Percentiles rank a stretch among this genome's conserved stretches.
Evolutionary conservation across 768 basidiomycete species (phyloP).

Genomic region (Coprinellus micaceus): DNA sequence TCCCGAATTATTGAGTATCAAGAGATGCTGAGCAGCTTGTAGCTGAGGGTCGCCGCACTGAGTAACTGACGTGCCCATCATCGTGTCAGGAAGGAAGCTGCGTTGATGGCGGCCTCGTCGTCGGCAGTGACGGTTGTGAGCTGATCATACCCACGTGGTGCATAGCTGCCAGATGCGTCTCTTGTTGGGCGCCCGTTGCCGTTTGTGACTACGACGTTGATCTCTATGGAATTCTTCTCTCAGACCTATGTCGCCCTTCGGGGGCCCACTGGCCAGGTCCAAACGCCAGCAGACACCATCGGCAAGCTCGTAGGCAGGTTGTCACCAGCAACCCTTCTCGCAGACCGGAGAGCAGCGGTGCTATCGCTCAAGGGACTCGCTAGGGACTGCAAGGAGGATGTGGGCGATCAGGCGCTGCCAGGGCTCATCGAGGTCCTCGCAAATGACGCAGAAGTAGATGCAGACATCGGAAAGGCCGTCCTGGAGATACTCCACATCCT

Average conservation of each 20-base stretch:
- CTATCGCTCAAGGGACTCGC: constrained; percentile 88
- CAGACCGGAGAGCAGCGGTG: constrained; percentile 92
- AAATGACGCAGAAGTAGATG: constrained; percentile 58
- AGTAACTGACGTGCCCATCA: too few relatives aligned
- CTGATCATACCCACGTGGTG: not conserved
- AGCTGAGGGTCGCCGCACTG: too few relatives aligned
- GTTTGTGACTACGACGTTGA: not conserved
- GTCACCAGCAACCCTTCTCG: constrained; percentile 83
- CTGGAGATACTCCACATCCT: constrained; percentile 85
- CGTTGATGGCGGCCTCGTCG: not conserved
- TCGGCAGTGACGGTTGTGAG: too few relatives aligned
- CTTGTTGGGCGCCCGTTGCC: too few relatives aligned
- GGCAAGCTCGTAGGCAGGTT: constrained; percentile 84
- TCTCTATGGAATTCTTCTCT: constrained; percentile 74
- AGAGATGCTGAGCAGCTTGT: constrained; percentile 5
- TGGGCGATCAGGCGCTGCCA: constrained; percentile 65
- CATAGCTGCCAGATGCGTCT: too few relatives aligned
- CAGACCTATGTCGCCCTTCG: constrained; percentile 84
- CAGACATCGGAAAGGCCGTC: constrained; percentile 88
- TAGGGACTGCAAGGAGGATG: constrained; percentile 87
- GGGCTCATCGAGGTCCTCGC: constrained; percentile 19
- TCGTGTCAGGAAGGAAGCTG: not conserved
- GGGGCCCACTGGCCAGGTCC: constrained; percentile 78
- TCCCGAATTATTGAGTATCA: not conserved
- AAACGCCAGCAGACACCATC: constrained; percentile 83